Percentiles rank a stretch among this genome's conserved stretches.
phyloP scores from a whole-genome alignment of 1,139 yeast species.

The Sugiyamaella castrensis region DNA sequence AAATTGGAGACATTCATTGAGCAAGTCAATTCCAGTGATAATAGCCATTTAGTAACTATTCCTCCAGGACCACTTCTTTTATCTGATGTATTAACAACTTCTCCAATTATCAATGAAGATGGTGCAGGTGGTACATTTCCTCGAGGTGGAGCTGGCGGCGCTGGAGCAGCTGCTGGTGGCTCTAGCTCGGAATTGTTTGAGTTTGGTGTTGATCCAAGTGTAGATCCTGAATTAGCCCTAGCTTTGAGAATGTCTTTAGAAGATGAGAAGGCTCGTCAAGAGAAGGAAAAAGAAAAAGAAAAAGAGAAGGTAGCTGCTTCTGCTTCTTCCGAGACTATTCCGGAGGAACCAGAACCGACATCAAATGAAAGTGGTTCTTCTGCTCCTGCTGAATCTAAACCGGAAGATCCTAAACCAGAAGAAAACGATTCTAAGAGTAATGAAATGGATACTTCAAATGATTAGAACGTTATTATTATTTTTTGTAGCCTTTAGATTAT shows the following conservation, averaged over 20 bases:
- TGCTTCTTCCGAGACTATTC: slow-evolving; percentile 9
- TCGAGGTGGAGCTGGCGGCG: slow-evolving; percentile 46
- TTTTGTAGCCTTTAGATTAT: not conserved
- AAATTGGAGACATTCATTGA: slow-evolving; percentile 78
- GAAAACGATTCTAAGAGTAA: not conserved
- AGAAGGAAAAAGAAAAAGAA: slow-evolving; percentile 42
- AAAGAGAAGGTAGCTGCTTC: slow-evolving; percentile 19
- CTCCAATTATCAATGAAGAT: slow-evolving; percentile 65
- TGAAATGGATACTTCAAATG: slow-evolving; percentile 13
- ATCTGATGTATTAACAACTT: slow-evolving; percentile 68
- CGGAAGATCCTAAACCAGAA: slow-evolving; percentile 8
- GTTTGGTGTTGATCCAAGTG: slow-evolving; percentile 77
- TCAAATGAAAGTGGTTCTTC: slow-evolving; percentile 3
- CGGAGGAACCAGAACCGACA: slow-evolving; percentile 14
- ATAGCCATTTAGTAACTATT: slow-evolving; percentile 77
- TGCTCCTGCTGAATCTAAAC: slow-evolving; percentile 6
- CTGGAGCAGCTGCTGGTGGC: slow-evolving; percentile 41
- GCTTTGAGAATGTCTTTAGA: slow-evolving; percentile 84
- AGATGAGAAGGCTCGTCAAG: slow-evolving; percentile 78
- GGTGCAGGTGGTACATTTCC: slow-evolving; percentile 45
- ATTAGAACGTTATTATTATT: slow-evolving; percentile 1
- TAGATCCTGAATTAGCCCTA: slow-evolving; percentile 96
- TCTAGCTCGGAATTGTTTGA: slow-evolving; percentile 52
- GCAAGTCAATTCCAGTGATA: slow-evolving; percentile 73
- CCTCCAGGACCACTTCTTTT: slow-evolving; percentile 85